A percentile compares a stretch with the other conserved stretches of the same genome.
Evolutionary conservation across 2,329 filamentous ascomycete species (phyloP).

Genomic region (Penicillium sp.): DNA sequence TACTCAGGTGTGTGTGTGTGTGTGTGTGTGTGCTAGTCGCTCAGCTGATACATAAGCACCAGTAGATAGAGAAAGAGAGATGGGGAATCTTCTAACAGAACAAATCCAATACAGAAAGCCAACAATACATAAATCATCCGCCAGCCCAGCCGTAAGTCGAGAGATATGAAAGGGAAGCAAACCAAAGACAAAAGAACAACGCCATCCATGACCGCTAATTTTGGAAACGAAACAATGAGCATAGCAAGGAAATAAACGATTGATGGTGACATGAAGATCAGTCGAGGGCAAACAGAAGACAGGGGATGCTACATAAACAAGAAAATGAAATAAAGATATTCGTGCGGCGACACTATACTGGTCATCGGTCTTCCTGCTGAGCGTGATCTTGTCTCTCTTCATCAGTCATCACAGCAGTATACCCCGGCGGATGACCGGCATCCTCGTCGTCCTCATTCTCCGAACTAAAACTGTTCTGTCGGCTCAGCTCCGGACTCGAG

Average conservation of each 20-base stretch:
- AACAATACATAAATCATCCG: slow-evolving; percentile 6
- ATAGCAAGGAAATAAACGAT: not conserved
- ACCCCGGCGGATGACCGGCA: slow-evolving; percentile 71
- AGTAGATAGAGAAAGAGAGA: not conserved
- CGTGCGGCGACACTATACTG: not conserved
- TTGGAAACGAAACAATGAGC: slow-evolving; percentile 4
- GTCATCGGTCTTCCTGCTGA: slow-evolving; percentile 9
- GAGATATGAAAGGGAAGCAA: slow-evolving; percentile 11
- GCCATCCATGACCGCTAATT: slow-evolving; percentile 30
- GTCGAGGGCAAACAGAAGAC: not conserved
- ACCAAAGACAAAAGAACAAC: slow-evolving; percentile 19
- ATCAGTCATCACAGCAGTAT: slow-evolving; percentile 65
- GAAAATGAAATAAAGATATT: not conserved
- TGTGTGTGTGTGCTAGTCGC: not conserved
- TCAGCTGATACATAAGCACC: not conserved
- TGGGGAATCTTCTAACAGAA: slow-evolving; percentile 10
- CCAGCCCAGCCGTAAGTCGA: slow-evolving; percentile 15
- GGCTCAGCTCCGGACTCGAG: slow-evolving; percentile 54
- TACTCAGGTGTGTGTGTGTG: not conserved
- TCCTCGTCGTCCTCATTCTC: slow-evolving; percentile 46
- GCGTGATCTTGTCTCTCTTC: slow-evolving; percentile 12
- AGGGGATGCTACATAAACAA: not conserved
- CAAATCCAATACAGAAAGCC: not conserved
- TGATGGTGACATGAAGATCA: not conserved
- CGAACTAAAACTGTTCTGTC: slow-evolving; percentile 47